Evolutionary conservation across 768 basidiomycete species (phyloP), one percentile per base, ranked within the genome.

Genomic region (Trametes gibbosa): DNA sequence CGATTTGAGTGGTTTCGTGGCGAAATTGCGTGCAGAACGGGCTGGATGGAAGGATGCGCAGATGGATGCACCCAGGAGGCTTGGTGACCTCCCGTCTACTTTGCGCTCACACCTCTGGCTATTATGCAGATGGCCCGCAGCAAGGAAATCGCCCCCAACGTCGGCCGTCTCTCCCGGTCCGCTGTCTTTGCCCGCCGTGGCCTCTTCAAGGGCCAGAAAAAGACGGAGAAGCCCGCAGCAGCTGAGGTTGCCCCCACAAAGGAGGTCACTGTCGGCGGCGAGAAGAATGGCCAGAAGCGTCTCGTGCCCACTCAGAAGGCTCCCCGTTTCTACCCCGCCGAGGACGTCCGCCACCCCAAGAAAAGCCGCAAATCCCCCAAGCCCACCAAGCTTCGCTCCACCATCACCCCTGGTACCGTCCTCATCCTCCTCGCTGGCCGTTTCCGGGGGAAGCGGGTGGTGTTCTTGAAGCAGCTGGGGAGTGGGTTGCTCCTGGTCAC

Each of bases 381-480:
- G 75, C 82, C 90, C 66, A 73, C 93, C 62, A 78, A 81, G 63
- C 85, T 98, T 64, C 93, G 96, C 69, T 73, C 85, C 54, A 83
- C 90, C 67, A 97, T 99, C 80, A 89, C 87, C 62, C 92, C 95
- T 62, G 97, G 97, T 64, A 89, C 94, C 73, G 83, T 99, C 71
- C 81, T 99, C 66, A 98, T 99, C 77, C 81, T 99, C 68, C 86
- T 99, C 69, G 96, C 97, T 61, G 97, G 97, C 70, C 91, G 95
- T 71, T 98, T 92, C 91, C 82, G 92, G 66, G 96, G 96, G 64
- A 98, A 98, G 86, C 87, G 97, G 55, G 97, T 99, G 65, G 95
- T 99, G 58, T 96, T 93, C 79, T 80, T 99, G 80, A 97, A 97
- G 84, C 94, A 95, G 81, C 78, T 98, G 74, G 83, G 84, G 68